Evolutionary conservation across 2,329 filamentous ascomycete genomes (phyloP).

Genomic region (Aureobasidium sp.): DNA sequence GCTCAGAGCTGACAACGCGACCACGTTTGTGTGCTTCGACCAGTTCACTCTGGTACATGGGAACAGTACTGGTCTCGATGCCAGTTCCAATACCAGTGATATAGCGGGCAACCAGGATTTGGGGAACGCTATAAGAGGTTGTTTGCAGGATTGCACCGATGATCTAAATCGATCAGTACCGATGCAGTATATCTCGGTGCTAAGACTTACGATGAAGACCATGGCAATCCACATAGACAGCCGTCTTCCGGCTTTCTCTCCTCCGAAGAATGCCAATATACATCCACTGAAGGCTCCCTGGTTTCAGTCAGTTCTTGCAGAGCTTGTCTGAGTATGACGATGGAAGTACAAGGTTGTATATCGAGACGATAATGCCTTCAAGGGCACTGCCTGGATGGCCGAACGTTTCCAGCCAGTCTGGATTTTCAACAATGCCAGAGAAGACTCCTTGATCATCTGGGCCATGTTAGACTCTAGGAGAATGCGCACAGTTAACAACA

Average conservation of each 20-base stretch:
- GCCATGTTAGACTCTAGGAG: not conserved
- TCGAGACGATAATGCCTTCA: conserved; percentile 37
- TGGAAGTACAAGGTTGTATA: conserved; percentile 31
- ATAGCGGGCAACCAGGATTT: conserved; percentile 40
- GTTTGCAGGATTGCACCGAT: conserved; percentile 40
- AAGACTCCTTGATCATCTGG: conserved; percentile 28
- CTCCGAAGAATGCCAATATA: conserved; percentile 31
- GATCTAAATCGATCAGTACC: conserved; percentile 17
- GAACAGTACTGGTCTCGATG: conserved; percentile 36
- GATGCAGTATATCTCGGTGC: fast-evolving
- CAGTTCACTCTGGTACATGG: conserved; percentile 33
- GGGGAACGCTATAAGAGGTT: conserved; percentile 35
- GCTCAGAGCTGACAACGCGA: conserved; percentile 27
- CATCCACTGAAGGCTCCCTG: conserved; percentile 29
- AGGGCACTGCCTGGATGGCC: conserved; percentile 30
- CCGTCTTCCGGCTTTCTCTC: conserved; percentile 30
- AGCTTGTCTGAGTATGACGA: not conserved
- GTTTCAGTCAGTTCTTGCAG: not conserved
- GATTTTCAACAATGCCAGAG: conserved; percentile 35
- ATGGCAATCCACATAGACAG: conserved; percentile 36
- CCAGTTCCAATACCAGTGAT: conserved; percentile 43
- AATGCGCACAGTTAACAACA: conserved; percentile 15
- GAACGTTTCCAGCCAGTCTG: conserved; percentile 33
- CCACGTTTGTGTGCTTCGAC: conserved; percentile 27
- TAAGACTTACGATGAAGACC: conserved; percentile 30